phyloP scores from a whole-genome alignment of 192 early-diverging fungal species.

The Coemansia sp. region DNA sequence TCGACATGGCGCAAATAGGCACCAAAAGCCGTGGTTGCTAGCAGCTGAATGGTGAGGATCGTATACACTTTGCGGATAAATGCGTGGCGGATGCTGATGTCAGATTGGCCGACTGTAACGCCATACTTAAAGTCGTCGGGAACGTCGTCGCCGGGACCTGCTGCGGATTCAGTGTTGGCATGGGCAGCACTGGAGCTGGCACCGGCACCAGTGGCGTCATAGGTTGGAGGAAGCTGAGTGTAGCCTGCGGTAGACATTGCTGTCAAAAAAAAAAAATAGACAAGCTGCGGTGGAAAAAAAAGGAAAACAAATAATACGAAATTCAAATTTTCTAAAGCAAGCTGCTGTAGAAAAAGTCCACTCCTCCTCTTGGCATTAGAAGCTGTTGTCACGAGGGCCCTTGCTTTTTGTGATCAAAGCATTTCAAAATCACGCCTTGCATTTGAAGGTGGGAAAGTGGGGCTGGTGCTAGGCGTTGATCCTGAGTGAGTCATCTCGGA shows the following conservation, averaged over 20 bases:
- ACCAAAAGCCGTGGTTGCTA: slow-evolving; percentile 60
- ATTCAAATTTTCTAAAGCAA: not conserved
- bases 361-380: not conserved
- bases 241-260: slow-evolving; percentile 47
- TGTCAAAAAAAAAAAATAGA: slow-evolving; percentile 7
- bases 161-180: not conserved
- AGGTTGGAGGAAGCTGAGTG: slow-evolving; percentile 47
- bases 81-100: slow-evolving; percentile 57
- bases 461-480: not conserved
- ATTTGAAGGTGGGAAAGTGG: not conserved
- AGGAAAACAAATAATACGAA: not conserved
- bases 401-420: not conserved
- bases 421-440: not conserved
- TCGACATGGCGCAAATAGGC: slow-evolving; percentile 62
- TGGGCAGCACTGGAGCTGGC: not conserved
- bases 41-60: slow-evolving; percentile 67
- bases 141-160: slow-evolving; percentile 38
- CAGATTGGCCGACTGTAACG: slow-evolving; percentile 52
- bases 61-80: slow-evolving; percentile 77
- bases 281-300: not conserved
- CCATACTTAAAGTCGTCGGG: slow-evolving; percentile 62
- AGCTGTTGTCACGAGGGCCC: not conserved
- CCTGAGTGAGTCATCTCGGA: slow-evolving; percentile 2
- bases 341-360: not conserved
- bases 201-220: slow-evolving; percentile 20